Base-by-base conservation (phyloP, 108 stramenopile species). In the Chaetoceros tenuissimus region DNA sequence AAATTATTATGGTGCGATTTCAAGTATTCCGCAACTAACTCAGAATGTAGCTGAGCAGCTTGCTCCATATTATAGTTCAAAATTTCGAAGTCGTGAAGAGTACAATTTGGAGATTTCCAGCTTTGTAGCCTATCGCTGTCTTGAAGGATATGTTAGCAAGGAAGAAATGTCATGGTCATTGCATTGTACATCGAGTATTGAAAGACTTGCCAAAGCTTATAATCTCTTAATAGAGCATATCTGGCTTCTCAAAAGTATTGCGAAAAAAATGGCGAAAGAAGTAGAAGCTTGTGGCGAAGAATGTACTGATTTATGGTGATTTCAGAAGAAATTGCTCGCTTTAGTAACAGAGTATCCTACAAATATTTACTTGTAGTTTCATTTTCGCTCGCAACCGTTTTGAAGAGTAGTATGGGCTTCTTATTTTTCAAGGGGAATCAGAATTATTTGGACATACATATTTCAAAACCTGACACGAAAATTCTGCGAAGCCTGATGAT, bases 251-350 rank as follows among this genome's bases (percentile, higher is more conserved):
- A 52, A 70, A 31, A 69, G 71, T 19, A 31, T 76, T 40, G 68
- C 73, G 13, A 31, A 64, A 47, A 57, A 56, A 7, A 54, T 79
- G 10, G 77, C 49, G 46, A 29, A 75, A 40, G 80, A 81, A 23
- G 50, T 85, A 25, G 25, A 19, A n/a, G 75, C 79, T 31, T 85
- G 83, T 55, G 80, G 83, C 0, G 83, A 85, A 59, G 82, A 84
- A 43, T 84, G 82, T 49, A 70, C 72, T 2, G 78, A 83, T 67
- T 66, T 80, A 55, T 78, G 68, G 68, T 79, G 61, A 62, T 16
- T 55, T 21, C 13, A 50, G 49, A 50, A 13, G 43, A n/a, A n/a
- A n/a, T n/a, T n/a, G 34, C 34, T 40, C 8, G 13, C 34, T 40
- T 10, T 40, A 13, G 34, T 5, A 10, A 40, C 34, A 10, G 13